These are phyloP conservation scores for Calendula officinalis DNA, from an alignment of 129 eudicot species.

Conservation along the genomic window DNA sequence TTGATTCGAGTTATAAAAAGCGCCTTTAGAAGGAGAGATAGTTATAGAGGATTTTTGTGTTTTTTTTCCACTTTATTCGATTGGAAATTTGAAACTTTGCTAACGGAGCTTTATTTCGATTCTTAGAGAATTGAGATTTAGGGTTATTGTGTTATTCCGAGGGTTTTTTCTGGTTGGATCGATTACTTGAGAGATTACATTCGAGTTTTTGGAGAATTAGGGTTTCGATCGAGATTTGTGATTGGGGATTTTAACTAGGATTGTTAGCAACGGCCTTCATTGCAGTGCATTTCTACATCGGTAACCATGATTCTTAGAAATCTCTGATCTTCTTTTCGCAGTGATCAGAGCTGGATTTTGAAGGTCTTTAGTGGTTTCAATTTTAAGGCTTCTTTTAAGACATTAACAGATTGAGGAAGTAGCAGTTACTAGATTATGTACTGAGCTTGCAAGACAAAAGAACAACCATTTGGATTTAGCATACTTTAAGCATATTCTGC, in stretches of 20 bases:
- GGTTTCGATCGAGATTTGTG: conserved; percentile 48
- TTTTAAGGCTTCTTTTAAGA: too few relatives aligned
- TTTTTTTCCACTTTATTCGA: conserved; percentile 28
- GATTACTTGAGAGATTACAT: conserved; percentile 32
- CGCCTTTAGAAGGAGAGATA: conserved; percentile 35
- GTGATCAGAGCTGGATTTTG: conserved; percentile 27
- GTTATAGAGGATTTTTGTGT: conserved; percentile 4
- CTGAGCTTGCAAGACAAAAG: conserved; percentile 16
- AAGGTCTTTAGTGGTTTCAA: background rate
- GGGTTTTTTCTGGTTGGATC: conserved; percentile 36
- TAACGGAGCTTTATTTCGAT: conserved; percentile 31
- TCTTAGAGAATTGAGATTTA: conserved; percentile 29
- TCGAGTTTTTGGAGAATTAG: conserved; percentile 36
- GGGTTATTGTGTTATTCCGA: conserved; percentile 16
- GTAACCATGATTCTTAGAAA: conserved; percentile 18
- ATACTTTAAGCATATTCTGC: conserved; percentile 6
- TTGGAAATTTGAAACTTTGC: conserved; percentile 25
- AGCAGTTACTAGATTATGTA: background rate
- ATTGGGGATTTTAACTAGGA: conserved; percentile 41
- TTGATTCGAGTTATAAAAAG: conserved; percentile 32
- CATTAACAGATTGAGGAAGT: too few relatives aligned
- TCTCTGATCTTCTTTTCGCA: conserved; percentile 24
- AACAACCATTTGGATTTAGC: conserved; percentile 19
- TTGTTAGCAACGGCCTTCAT: conserved; percentile 9
- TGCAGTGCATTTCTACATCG: conserved; percentile 17